Evolutionary conservation across 345 rosid genomes (phyloP), one percentile per base, ranked within the genome.

Genomic region (Syzygium grande): DNA sequence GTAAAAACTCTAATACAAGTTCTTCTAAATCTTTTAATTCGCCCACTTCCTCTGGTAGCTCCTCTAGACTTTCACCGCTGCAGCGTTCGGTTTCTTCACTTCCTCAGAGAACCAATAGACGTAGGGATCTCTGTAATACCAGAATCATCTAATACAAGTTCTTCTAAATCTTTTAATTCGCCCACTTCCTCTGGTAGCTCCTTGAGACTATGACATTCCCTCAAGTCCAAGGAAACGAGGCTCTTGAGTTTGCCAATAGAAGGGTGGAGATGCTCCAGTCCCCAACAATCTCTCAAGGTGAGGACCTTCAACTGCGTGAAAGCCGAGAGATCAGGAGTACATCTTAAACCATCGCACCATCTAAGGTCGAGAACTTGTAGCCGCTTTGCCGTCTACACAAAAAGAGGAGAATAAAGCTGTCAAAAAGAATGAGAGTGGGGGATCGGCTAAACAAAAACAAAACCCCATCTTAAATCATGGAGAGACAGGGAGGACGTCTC

Each of bases 231-330:
- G 78, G 6, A 0, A 65, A 65, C 3, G 11, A 65, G 78, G 78
- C 78, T 29, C 41, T 3, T 8, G 78, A 65, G 41, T 65, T 65
- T 29, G 78, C 78, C 78, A 65, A 65, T 65, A 29, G 78, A 65
- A 8, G 78, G 41, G 11, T 65, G 22, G 38, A 65, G 22, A 15
- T 65, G 21, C 41, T 65, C 11, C 1, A 65, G 5, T 3, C 0
- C 0, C 0, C 0, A 0, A 15, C 77, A 63, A 0, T 34, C 38
- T 34, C 38, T 34, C 10, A 65, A 14, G 0, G 0, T 1, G 22
- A 65, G 78, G 8, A 29, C 2, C 22, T 65, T 30, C 78, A 65
- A 65, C 10, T 29, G 38, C 3, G 78, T 29, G 2, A 65, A 65
- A 29, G 78, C 11, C 10, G 78, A 65, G 11, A 65, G 3, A 29